Evolutionary conservation across 148 eudicot species (phyloP).

Genomic region (Tetragonia tetragonoides): DNA sequence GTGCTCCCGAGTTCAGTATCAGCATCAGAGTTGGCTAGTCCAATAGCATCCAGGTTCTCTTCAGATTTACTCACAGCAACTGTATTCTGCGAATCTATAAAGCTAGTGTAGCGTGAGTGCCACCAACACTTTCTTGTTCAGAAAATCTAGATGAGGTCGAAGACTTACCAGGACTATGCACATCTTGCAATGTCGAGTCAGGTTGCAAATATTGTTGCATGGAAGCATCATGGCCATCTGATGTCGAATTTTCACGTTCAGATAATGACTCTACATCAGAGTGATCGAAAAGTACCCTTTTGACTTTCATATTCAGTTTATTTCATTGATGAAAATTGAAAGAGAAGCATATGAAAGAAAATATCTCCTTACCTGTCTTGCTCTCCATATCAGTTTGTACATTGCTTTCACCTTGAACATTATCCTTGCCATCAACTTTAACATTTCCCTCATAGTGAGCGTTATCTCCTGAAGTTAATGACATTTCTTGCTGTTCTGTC

Average conservation of each 20-base stretch:
- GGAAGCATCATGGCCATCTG: slow-evolving; percentile 21
- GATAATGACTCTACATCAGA: slow-evolving; percentile 27
- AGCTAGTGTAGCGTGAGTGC: slow-evolving; percentile 27
- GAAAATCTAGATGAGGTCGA: slow-evolving; percentile 30
- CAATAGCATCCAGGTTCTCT: slow-evolving; percentile 30
- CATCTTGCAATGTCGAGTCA: slow-evolving; percentile 32
- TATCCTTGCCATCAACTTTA: slow-evolving; percentile 30
- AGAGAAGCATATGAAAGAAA: neutral
- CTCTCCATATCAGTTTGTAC: slow-evolving; percentile 27
- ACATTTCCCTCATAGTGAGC: slow-evolving; percentile 36
- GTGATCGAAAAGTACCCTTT: slow-evolving; percentile 24
- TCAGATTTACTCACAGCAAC: slow-evolving; percentile 36
- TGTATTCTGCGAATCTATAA: slow-evolving; percentile 28
- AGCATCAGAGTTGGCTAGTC: slow-evolving; percentile 18
- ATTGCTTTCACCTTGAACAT: slow-evolving; percentile 24
- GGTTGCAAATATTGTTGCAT: slow-evolving; percentile 32
- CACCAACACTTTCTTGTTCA: slow-evolving; percentile 35
- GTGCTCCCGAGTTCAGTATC: slow-evolving; percentile 22
- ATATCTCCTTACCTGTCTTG: slow-evolving; percentile 29
- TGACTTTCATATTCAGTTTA: slow-evolving; percentile 31
- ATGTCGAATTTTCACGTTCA: slow-evolving; percentile 27
- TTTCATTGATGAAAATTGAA: slow-evolving; percentile 30
- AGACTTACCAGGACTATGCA: slow-evolving; percentile 30
- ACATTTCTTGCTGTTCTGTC: slow-evolving; percentile 55
- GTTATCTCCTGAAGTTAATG: slow-evolving; percentile 46